Evolutionary conservation across 805 yeast genomes (phyloP), one percentile per base, ranked within the genome.

Genomic region (Saccharomycopsis microspora): DNA sequence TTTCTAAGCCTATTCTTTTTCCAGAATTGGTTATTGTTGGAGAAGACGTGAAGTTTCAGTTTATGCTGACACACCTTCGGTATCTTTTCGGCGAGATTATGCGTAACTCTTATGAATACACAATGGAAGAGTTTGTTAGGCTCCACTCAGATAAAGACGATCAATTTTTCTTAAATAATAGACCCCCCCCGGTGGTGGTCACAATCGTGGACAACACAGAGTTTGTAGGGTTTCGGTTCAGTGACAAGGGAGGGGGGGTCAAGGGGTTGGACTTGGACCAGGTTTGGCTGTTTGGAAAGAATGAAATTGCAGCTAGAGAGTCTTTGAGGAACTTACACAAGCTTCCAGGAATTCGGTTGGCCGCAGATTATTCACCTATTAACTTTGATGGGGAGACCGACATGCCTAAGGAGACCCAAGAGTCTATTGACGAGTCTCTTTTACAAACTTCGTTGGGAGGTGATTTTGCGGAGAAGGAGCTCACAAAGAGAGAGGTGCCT

Each of bases 181-280:
- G 68, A 44, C 79, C 87, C 2, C 81, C 83, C 1, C 86, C 95
- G 0, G 78, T 90, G n/a, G 67, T 65, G n/a, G 83, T 90, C 10
- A 78, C 87, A 5, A 75, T 90, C 6, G 71, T 85, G 1, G 74
- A 81, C 52, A 76, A 85, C 19, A 70, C 75, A 8, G 76, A 80
- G 42, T 43, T 45, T 3, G 80, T 86, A 31, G 68, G 80, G 3
- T 82, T 90, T 60, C 72, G 95, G 45, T 77, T 90, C 44, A 80
- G 90, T 4, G 98, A 90, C 63, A 80, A 75, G 55, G 97, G 96
- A 3, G 97, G 97, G 32, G 98, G 97, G 1, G 67, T 90, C 43
- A 75, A 74, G 27, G 72, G 78, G 34, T 68, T 84, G 35, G 69
- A 71, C 10, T n/a, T 34, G 8, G 36, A 8, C 2, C 74, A 79